These are phyloP conservation scores for Rubia yunnanensis DNA, from an alignment of 257 asterid species.

Conservation along the genomic window DNA sequence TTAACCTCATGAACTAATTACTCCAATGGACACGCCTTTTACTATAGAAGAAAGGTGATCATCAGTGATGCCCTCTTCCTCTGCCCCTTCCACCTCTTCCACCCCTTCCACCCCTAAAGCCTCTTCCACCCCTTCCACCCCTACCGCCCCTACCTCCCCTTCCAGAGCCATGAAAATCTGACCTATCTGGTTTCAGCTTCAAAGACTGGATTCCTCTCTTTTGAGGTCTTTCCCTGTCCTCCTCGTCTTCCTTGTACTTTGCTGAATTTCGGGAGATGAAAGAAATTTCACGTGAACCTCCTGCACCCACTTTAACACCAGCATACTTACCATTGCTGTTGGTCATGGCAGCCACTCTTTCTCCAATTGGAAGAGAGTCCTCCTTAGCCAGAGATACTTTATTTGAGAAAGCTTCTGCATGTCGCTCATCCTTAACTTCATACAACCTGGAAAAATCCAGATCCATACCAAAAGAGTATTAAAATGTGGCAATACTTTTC, in stretches of 20 bases:
- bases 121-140: constrained; percentile 28
- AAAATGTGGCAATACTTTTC: background rate
- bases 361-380: constrained; percentile 75
- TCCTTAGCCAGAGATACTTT: constrained; percentile 58
- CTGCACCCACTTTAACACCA: constrained; percentile 57
- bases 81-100: constrained; percentile 25
- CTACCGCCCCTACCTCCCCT: constrained; percentile 37
- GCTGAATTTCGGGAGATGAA: constrained; percentile 58
- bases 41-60: background rate
- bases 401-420: constrained; percentile 80
- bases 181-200: constrained; percentile 40
- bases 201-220: constrained; percentile 69
- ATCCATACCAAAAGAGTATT: background rate
- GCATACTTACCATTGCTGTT: constrained; percentile 13
- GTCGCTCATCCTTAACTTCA: constrained; percentile 86
- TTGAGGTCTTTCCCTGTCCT: constrained; percentile 31
- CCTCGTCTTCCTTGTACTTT: constrained; percentile 49
- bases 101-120: constrained; percentile 24
- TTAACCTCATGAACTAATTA: background rate
- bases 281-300: constrained; percentile 83
- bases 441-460: constrained; percentile 47
- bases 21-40: background rate
- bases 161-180: constrained; percentile 35
- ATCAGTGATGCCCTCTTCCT: constrained; percentile 13
- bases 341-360: constrained; percentile 48